Conservation (phyloP, 495 filamentous ascomycete species). For the Alectoria sarmentosa region DNA sequence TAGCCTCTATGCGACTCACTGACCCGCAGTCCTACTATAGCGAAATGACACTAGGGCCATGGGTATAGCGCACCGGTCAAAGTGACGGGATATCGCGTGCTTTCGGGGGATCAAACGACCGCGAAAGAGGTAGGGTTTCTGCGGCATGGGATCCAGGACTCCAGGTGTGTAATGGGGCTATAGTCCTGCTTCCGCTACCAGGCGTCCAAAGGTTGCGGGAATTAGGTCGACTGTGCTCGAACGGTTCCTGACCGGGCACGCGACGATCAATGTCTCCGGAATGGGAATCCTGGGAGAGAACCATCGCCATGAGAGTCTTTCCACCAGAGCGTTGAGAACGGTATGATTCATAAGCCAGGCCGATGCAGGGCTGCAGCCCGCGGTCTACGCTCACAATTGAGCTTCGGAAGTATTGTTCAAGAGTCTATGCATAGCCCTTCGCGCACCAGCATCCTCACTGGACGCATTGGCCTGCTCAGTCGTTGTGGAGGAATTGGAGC, state of each 20-base stretch:
- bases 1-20: too few species aligned
- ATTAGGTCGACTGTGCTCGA: neutral
- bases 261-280: neutral
- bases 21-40: too few species aligned
- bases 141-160: neutral
- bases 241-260: neutral
- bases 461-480: conserved; percentile 8
- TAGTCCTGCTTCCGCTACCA: neutral
- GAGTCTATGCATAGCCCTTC: conserved; percentile 12
- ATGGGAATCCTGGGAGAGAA: neutral
- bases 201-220: neutral
- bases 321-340: neutral
- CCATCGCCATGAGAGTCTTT: neutral
- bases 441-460: conserved; percentile 4
- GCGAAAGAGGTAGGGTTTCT: neutral
- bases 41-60: neutral
- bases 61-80: neutral
- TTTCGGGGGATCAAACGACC: neutral
- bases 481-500: neutral
- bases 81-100: neutral
- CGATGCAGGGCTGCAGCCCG: neutral
- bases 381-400: neutral
- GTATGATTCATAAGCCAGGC: neutral
- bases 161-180: too few species aligned
- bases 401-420: conserved; percentile 7